Percentiles rank a stretch among this genome's conserved stretches.
Conservation (phyloP, 148 eudicot species). For the Cornus kousa region DNA sequence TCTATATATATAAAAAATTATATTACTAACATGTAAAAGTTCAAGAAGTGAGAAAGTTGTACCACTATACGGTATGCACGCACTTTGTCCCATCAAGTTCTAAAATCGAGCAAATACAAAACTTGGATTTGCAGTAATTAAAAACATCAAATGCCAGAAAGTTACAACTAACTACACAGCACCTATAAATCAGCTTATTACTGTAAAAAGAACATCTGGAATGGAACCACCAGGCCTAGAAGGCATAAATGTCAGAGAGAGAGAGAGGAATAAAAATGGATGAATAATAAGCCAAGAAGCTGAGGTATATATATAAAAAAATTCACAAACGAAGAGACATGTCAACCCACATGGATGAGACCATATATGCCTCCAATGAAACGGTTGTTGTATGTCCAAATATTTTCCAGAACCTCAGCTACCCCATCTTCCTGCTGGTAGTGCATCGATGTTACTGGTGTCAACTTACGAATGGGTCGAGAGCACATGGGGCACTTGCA, state of each 20-base stretch:
- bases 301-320: neutral
- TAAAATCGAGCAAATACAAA: neutral
- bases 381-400: conserved; percentile 29
- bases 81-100: neutral
- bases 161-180: neutral
- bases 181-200: too few relatives aligned
- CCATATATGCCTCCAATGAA: conserved; percentile 40
- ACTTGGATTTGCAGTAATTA: neutral
- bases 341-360: conserved; percentile 29
- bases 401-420: conserved; percentile 23
- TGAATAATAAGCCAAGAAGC: too few relatives aligned
- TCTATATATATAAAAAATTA: neutral
- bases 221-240: neutral
- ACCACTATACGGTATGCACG: neutral
- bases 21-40: neutral
- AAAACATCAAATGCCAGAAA: neutral
- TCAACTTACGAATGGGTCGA: conserved; percentile 29
- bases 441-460: conserved; percentile 35
- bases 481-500: conserved; percentile 54
- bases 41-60: neutral
- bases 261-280: neutral
- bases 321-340: neutral
- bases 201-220: too few relatives aligned
- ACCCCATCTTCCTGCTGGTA: conserved; percentile 15
- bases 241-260: neutral